Evolutionary conservation across 2,329 filamentous ascomycete genomes (phyloP), one percentile per base, ranked within the genome.

Genomic region (Talaromyces pinophilus): DNA sequence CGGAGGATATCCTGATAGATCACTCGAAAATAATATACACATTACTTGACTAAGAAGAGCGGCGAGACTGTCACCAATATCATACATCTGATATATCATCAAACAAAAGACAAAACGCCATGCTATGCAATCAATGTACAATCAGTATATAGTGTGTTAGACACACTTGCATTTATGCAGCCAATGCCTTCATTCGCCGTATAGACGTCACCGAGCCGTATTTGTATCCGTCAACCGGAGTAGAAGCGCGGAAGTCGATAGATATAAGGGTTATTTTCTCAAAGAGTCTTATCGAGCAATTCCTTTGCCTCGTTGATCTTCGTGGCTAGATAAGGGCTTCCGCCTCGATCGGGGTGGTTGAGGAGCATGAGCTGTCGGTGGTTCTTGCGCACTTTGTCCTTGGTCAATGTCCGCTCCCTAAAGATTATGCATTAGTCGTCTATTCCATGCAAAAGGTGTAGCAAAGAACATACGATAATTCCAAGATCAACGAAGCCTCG

Each of bases 231-330:
- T 5, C 33, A 33, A 33, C 8, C 22, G 57, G 57, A 19, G 17
- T 28, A 46, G 11, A 60, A 15, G 38, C 57, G 33, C 33, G 11
- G 10, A 60, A 19, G n/a, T 46, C 40, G 38, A 63, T 5, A 38
- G 3, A 1, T 33, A 7, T 25, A 33, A 11, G 38, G 11, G n/a
- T n/a, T 54, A 13, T 42, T 10, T 2, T 25, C 15, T 72, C 67
- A 79, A 30, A 67, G 67, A 63, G 82, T 83, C 80, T 97, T 97
- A 78, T 99, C 95, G 71, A 99, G 78, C 69, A 98, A 87, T 78
- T 98, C 94, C 81, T 99, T 99, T 46, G 95, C 95, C 80, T 99
- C 95, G 81, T 99, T 99, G 77, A 99, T 91, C 81, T 99, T 99
- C 63, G 93, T 97, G 15, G 95, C 95, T 54, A 99, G 83, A 77